phyloP scores from a whole-genome alignment of 306 rosid species.

The Dalbergia cultrata region DNA sequence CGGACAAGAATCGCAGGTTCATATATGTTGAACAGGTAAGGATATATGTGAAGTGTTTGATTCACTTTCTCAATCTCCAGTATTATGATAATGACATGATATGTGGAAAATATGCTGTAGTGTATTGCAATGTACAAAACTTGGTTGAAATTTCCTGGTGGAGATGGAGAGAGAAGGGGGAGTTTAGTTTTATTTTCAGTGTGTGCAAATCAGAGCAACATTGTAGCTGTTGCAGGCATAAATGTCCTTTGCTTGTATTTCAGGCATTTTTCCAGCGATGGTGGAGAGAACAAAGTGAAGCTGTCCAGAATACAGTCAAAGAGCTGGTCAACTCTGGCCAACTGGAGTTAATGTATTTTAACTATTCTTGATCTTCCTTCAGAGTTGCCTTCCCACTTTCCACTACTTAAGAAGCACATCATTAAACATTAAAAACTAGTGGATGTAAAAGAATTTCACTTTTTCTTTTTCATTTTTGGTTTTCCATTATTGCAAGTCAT shows the following conservation, averaged over 20 bases:
- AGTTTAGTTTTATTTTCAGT: too few relatives aligned
- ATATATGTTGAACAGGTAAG: conserved; percentile 84
- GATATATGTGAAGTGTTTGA: not conserved
- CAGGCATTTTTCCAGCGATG: conserved; percentile 90
- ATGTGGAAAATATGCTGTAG: not conserved
- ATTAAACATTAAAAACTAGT: too few relatives aligned
- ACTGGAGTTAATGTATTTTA: conserved; percentile 76
- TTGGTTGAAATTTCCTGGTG: not conserved
- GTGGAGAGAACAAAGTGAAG: conserved; percentile 81
- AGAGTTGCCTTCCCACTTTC: not conserved
- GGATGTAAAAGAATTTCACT: too few relatives aligned
- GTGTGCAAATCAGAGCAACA: too few relatives aligned
- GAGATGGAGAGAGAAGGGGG: not conserved
- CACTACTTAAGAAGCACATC: too few relatives aligned
- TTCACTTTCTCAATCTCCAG: not conserved
- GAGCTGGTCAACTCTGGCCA: conserved; percentile 77
- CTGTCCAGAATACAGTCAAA: conserved; percentile 58
- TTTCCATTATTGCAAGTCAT: not conserved
- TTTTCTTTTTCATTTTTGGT: not conserved
- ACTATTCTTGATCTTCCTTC: not conserved
- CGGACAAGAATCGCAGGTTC: conserved; percentile 82
- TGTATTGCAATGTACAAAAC: not conserved
- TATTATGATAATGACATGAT: not conserved
- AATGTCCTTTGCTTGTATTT: conserved; percentile 9
- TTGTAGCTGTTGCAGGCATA: not conserved